Evolutionary conservation across 2,329 filamentous ascomycete genomes (phyloP), one percentile per base, ranked within the genome.

Genomic region (Penicillium sp.): DNA sequence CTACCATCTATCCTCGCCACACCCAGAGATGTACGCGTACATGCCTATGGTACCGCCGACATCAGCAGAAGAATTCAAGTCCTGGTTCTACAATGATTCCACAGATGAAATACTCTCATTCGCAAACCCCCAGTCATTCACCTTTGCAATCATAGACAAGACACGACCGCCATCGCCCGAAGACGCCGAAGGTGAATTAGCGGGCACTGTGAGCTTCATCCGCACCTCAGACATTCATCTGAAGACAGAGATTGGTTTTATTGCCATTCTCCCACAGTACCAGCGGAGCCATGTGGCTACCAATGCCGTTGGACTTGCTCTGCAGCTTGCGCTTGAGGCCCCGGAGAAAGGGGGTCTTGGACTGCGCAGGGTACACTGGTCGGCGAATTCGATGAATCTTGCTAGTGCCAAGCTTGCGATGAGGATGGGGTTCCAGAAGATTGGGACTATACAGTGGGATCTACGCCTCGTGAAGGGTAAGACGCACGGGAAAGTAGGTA

Each of bases 111-210:
- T 59, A 3, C 37, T 59, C 0, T 58, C 57, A 10, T 58, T 56
- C 35, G 18, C 53, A 3, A 58, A 59, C 4, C 57, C 45, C 1
- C 47, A 49, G 7, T 53, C 55, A 13, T 56, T 59, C 13, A 42
- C 57, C 0, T 58, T 58, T 35, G 55, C 55, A 1, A 50, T 59
- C 1, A 56, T 59, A 18, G 55, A 59, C 47, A 58, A 56, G 33
- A 54, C 53, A 9, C 42, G 46, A 11, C 49, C 49, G 0, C n/a
- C 55, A 5, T 56, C 57, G 0, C 2, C 40, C 0, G 57, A 59
- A 12, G 57, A 59, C 3, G 25, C 46, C 0, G 57, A 59, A 16
- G 55, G 57, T 1, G 57, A 59, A 39, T 36, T 59, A 1, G 53
- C 57, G 1, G 53, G 57, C 1, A 56, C 53, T 3, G 36, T 59